Evolutionary conservation across 768 basidiomycete species (phyloP).

Genomic region (Naganishia vishniacii): DNA sequence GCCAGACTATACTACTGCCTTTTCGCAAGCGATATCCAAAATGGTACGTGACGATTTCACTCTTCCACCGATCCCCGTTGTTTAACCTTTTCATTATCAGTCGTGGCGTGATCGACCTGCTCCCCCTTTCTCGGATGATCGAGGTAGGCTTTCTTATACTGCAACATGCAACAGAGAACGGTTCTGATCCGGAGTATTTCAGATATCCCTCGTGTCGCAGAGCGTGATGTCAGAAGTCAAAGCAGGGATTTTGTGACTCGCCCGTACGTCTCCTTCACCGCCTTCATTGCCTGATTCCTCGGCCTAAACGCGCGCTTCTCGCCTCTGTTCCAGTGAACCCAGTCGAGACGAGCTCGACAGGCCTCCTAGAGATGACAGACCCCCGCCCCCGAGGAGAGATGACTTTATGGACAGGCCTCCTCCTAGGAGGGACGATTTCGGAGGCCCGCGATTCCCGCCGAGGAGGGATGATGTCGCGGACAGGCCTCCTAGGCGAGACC

Average conservation of each 20-base stretch:
- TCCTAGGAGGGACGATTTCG: background rate
- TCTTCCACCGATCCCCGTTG: no score
- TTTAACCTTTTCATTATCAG: background rate
- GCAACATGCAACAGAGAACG: no score
- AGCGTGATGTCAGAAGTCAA: constrained; percentile 6
- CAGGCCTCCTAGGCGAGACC: constrained; percentile 5
- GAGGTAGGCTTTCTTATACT: constrained; percentile 2
- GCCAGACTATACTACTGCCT: no score
- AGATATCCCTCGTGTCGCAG: background rate
- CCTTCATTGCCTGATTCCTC: background rate
- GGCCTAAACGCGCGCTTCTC: no score
- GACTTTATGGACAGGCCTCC: background rate
- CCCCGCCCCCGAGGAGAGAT: constrained; percentile 6
- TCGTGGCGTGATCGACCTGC: constrained; percentile 19
- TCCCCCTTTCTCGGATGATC: constrained; percentile 11
- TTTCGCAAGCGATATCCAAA: no score
- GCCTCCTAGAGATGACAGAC: constrained; percentile 1
- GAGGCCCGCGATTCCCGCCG: background rate
- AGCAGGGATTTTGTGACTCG: constrained; percentile 1
- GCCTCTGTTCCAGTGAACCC: background rate
- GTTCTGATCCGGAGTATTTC: background rate
- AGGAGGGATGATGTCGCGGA: background rate
- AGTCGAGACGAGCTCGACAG: background rate
- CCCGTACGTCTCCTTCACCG: background rate
- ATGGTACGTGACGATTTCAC: no score